Conservation (phyloP, 495 filamentous ascomycete genomes). For the Penicillium nucicola region DNA sequence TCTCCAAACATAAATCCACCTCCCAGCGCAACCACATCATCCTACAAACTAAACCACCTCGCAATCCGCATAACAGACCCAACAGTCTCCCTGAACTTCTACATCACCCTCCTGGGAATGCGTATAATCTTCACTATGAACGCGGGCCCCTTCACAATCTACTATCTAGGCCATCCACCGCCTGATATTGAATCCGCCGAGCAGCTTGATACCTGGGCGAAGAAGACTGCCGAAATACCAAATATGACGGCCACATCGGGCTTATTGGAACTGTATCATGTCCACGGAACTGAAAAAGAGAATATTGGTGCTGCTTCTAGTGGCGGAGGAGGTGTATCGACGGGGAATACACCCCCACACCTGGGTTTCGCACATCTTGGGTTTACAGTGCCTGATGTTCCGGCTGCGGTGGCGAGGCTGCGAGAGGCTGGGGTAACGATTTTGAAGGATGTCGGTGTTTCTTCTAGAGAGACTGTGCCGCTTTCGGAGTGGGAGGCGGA, state of each 20-base stretch:
- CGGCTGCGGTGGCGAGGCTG: conserved; percentile 28
- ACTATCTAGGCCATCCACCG: conserved; percentile 41
- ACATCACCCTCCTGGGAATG: conserved; percentile 46
- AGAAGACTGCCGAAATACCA: conserved; percentile 20
- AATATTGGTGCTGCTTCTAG: conserved; percentile 3
- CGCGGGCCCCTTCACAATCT: conserved; percentile 41
- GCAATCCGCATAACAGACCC: conserved; percentile 41
- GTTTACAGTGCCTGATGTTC: conserved; percentile 37
- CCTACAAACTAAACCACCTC: conserved; percentile 46
- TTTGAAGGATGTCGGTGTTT: conserved; percentile 36
- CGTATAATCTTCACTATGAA: conserved; percentile 47
- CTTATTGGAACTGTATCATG: conserved; percentile 34
- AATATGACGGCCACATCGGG: conserved; percentile 28
- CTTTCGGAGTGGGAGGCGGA: conserved; percentile 36
- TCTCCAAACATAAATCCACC: conserved; percentile 26
- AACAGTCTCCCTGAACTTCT: conserved; percentile 39
- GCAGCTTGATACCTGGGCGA: conserved; percentile 24
- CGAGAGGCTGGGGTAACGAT: conserved; percentile 26
- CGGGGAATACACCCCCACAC: conserved; percentile 30
- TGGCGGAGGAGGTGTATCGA: conserved; percentile 12
- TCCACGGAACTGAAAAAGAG: conserved; percentile 28
- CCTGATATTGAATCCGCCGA: conserved; percentile 13
- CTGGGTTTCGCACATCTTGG: conserved; percentile 41
- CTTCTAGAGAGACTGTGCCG: conserved; percentile 26
- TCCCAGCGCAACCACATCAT: conserved; percentile 27